Evolutionary conservation across 257 asterid genomes (phyloP).

Genomic region (Jacaranda mimosifolia): DNA sequence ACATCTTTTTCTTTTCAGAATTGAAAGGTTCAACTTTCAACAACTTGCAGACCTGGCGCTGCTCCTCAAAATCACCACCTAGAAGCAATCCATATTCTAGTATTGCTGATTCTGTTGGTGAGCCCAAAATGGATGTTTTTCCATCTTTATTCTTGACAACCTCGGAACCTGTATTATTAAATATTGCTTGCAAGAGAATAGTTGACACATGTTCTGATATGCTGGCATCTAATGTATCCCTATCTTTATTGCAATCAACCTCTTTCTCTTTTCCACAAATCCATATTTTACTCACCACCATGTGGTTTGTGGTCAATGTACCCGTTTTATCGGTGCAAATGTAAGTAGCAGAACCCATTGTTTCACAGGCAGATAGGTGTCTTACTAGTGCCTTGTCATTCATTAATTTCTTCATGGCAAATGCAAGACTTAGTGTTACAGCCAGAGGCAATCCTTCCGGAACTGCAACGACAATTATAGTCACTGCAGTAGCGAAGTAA

Average conservation of each 20-base stretch:
- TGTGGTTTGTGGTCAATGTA: conserved; percentile 91
- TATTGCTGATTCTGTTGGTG: conserved; percentile 93
- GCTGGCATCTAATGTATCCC: conserved; percentile 42
- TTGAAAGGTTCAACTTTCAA: conserved; percentile 94
- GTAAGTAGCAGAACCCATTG: conserved; percentile 97
- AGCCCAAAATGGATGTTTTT: conserved; percentile 72
- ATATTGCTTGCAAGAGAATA: conserved; percentile 79
- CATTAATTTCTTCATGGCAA: conserved; percentile 93
- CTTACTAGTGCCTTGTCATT: conserved; percentile 86
- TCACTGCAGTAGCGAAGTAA: conserved; percentile 96
- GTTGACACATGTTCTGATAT: conserved; percentile 55
- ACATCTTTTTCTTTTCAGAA: conserved; percentile 93
- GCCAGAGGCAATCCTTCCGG: conserved; percentile 99
- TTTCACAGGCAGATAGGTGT: conserved; percentile 95
- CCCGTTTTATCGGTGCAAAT: conserved; percentile 99
- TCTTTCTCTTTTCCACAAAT: conserved; percentile 60
- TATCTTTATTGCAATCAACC: conserved; percentile 49
- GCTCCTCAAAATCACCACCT: conserved; percentile 84
- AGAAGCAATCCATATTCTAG: conserved; percentile 82
- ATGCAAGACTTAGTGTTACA: conserved; percentile 94
- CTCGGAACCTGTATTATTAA: conserved; percentile 85
- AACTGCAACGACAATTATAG: conserved; percentile 97
- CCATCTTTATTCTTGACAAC: conserved; percentile 82
- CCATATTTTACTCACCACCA: conserved; percentile 89
- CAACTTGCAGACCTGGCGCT: conserved; percentile 57